Conservation (phyloP, 306 rosid species). For the Malus orientalis region DNA sequence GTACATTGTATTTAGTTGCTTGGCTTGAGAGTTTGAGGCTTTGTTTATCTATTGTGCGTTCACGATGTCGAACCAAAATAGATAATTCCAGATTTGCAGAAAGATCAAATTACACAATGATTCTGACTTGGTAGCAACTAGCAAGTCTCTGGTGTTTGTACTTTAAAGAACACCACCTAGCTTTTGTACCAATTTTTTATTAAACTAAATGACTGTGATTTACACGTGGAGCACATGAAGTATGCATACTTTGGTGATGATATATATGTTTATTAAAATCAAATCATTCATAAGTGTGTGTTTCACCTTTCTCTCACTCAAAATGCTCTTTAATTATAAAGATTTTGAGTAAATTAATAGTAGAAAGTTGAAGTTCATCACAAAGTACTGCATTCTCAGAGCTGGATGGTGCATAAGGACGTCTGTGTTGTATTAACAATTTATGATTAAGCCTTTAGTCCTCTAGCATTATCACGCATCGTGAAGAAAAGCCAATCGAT, state of each 20-base stretch:
- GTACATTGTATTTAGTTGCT: too few species aligned
- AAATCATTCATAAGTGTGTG: not conserved
- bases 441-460: not conserved
- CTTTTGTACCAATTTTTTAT: not conserved
- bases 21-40: too few species aligned
- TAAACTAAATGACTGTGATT: not conserved
- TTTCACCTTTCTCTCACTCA: not conserved
- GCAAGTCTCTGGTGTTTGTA: not conserved
- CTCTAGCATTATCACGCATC: not conserved
- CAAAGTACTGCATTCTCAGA: not conserved
- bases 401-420: conserved; percentile 1
- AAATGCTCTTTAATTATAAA: not conserved
- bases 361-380: not conserved
- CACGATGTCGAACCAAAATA: not conserved
- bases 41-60: too few species aligned
- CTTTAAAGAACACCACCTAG: not conserved
- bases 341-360: not conserved
- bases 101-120: not conserved
- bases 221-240: not conserved
- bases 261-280: not conserved
- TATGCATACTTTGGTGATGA: not conserved
- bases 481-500: not conserved
- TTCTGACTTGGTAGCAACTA: not conserved
- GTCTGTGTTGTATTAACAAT: not conserved
- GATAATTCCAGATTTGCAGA: not conserved